Conservation (phyloP, 2,329 filamentous ascomycete species). For the Lachnellula hyalina region DNA sequence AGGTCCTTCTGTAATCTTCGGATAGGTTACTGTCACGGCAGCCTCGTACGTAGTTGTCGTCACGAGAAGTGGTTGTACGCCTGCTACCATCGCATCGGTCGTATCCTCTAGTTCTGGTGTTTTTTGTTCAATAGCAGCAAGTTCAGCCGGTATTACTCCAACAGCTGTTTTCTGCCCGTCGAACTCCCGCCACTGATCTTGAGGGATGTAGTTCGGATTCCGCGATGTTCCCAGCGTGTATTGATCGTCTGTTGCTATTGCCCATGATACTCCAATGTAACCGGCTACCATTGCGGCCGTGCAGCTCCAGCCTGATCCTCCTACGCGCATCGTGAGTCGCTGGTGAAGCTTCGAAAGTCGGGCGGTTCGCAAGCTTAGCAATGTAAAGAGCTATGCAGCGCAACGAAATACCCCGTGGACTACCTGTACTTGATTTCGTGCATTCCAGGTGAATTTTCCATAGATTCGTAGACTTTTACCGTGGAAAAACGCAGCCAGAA, state of each 20-base stretch:
- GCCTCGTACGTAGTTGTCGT: conserved; percentile 5
- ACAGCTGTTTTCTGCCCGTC: conserved; percentile 6
- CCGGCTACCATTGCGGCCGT: conserved; percentile 9
- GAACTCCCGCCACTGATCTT: not conserved
- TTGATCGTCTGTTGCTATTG: not conserved
- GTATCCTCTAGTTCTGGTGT: not conserved
- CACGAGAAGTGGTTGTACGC: not conserved
- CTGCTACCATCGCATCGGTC: not conserved
- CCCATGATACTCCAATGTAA: conserved; percentile 8
- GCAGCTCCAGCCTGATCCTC: conserved; percentile 9
- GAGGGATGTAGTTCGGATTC: not conserved
- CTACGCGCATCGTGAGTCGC: conserved; percentile 11
- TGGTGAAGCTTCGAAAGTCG: not conserved
- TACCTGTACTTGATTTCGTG: conserved; percentile 14
- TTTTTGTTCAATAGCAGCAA: not conserved
- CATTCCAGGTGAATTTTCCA: conserved; percentile 9
- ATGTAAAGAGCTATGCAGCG: conserved; percentile 2
- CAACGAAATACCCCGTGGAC: conserved; percentile 5
- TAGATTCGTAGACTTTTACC: conserved; percentile 7
- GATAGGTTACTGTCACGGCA: conserved; percentile 12
- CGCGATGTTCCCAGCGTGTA: not conserved
- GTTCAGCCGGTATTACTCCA: not conserved
- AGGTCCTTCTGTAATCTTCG: conserved; percentile 22
- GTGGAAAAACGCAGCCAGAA: not conserved
- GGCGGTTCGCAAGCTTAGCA: not conserved